phyloP scores from a whole-genome alignment of 2,329 filamentous ascomycete species.

The Stromatinia cepivora region DNA sequence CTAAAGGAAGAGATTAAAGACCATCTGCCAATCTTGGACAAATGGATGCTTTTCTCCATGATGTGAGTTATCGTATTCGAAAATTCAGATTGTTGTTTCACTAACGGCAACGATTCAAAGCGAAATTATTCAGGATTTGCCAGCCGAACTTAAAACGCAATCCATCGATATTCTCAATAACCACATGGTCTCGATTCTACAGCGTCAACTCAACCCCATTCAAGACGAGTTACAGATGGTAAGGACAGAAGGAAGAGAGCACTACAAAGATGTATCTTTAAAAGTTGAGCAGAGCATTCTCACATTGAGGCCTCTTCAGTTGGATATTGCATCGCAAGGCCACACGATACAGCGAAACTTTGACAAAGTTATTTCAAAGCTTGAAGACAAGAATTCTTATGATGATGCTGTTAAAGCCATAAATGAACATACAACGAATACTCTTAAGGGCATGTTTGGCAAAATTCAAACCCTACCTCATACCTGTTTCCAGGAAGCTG shows the following conservation, averaged over 20 bases:
- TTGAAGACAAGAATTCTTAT: not conserved
- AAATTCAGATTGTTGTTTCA: too few species aligned
- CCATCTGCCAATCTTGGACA: not conserved
- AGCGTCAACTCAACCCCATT: not conserved
- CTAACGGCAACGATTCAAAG: not conserved
- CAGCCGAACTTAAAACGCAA: not conserved
- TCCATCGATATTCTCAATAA: not conserved
- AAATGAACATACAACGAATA: not conserved
- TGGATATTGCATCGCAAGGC: not conserved
- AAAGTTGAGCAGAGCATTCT: not conserved
- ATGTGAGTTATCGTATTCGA: too few species aligned
- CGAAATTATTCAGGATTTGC: not conserved
- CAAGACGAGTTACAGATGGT: not conserved
- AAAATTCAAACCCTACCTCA: not conserved
- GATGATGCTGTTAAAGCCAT: not conserved
- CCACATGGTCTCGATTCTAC: not conserved
- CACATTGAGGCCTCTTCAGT: not conserved
- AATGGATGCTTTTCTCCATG: too few species aligned
- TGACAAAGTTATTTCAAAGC: not conserved
- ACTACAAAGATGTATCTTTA: not conserved
- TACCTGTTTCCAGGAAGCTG: too few species aligned
- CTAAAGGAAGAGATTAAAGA: not conserved
- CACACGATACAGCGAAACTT: too few species aligned
- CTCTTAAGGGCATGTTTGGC: not conserved
- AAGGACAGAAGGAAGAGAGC: not conserved